These are phyloP conservation scores for Scenedesmus sp. DNA, from an alignment of 163 green algal genomes.

Conservation along the genomic window DNA sequence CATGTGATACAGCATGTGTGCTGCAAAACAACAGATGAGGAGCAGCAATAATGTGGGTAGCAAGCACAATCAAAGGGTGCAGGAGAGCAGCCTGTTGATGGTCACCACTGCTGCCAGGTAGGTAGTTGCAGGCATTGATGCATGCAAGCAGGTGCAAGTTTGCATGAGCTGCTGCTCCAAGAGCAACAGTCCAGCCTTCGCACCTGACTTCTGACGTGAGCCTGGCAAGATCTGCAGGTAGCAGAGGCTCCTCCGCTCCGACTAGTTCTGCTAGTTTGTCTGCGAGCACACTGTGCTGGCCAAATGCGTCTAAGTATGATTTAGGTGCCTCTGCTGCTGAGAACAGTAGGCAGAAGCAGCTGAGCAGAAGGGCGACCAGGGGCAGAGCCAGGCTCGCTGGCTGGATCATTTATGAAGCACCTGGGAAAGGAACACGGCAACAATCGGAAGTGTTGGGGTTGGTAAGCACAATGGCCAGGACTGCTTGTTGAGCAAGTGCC, in stretches of 20 bases:
- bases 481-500: background rate
- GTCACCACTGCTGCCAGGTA: no score
- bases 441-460: background rate
- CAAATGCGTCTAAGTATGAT: conserved; percentile 29
- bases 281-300: conserved; percentile 17
- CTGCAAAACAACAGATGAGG: no score
- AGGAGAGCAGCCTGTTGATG: no score
- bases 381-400: background rate
- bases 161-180: background rate
- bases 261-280: conserved; percentile 31
- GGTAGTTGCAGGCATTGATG: no score
- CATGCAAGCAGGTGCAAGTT: background rate
- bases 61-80: no score
- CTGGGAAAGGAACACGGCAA: background rate
- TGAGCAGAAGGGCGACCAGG: background rate
- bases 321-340: background rate
- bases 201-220: conserved; percentile 38
- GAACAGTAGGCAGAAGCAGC: background rate
- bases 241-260: conserved; percentile 40
- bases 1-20: no score
- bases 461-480: background rate
- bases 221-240: background rate
- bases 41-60: no score
- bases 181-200: background rate
- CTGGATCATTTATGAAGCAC: background rate